Percentiles rank a stretch among this genome's conserved stretches.
phyloP scores from a whole-genome alignment of 768 basidiomycete species.

The Lactarius akahatsu region DNA sequence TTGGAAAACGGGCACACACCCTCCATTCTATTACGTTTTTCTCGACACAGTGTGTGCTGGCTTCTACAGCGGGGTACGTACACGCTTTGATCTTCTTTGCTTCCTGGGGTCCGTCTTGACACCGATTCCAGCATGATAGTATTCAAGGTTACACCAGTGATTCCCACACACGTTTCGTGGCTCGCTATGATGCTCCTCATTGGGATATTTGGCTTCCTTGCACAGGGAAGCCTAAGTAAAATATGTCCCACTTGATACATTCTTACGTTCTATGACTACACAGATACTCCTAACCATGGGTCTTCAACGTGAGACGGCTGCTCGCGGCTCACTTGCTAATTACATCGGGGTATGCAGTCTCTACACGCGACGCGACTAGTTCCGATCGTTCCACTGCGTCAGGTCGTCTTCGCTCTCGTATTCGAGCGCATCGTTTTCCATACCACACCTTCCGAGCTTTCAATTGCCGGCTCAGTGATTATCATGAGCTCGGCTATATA shows the following conservation, averaged over 20 bases:
- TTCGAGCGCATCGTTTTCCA: slow-evolving; percentile 68
- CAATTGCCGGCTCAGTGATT: slow-evolving; percentile 59
- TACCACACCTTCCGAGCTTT: slow-evolving; percentile 55
- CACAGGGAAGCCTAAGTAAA: slow-evolving; percentile 35
- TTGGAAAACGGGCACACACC: slow-evolving; percentile 74
- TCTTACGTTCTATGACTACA: background rate
- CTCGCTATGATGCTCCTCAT: slow-evolving; percentile 45
- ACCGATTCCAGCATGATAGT: slow-evolving; percentile 43
- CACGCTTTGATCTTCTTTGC: background rate
- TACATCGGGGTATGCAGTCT: slow-evolving; percentile 48
- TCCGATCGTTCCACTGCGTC: background rate
- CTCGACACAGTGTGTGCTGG: slow-evolving; percentile 53
- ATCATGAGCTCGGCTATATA: slow-evolving; percentile 64
- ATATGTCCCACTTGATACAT: background rate
- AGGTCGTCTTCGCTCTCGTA: slow-evolving; percentile 68
- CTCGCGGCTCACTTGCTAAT: slow-evolving; percentile 58
- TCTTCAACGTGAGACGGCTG: slow-evolving; percentile 63
- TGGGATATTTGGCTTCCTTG: slow-evolving; percentile 52
- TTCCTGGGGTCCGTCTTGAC: background rate
- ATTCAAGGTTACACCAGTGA: slow-evolving; percentile 41
- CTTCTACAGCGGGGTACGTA: slow-evolving; percentile 36
- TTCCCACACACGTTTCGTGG: slow-evolving; percentile 49
- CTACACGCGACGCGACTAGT: background rate
- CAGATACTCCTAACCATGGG: slow-evolving; percentile 61
- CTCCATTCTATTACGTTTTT: slow-evolving; percentile 72